Percentiles rank a stretch among this genome's conserved stretches.
phyloP scores from a whole-genome alignment of 768 basidiomycete genomes.

The Trametes sanguinea region DNA sequence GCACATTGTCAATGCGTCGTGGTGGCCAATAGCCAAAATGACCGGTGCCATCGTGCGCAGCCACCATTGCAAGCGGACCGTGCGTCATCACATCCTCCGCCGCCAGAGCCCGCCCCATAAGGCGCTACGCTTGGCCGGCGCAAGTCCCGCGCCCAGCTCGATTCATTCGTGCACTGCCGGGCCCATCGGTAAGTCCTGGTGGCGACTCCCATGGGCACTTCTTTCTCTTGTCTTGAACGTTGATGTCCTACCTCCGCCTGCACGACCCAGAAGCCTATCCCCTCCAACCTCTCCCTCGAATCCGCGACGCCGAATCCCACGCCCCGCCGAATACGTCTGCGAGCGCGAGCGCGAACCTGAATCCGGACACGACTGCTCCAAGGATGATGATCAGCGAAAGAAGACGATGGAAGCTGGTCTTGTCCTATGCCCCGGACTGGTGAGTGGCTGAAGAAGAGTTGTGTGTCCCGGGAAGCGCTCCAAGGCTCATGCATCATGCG shows the following conservation, averaged over 20 bases:
- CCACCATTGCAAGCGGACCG: too few species aligned
- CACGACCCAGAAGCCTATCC: slow-evolving; percentile 12
- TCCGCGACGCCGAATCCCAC: neutral
- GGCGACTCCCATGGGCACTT: too few species aligned
- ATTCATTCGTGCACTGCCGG: too few species aligned
- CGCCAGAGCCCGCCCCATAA: too few species aligned
- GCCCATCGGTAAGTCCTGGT: too few species aligned
- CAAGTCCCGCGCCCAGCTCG: too few species aligned
- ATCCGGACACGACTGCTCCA: neutral
- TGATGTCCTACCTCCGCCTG: slow-evolving; percentile 18
- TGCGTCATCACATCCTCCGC: too few species aligned
- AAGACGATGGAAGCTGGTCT: slow-evolving; percentile 36
- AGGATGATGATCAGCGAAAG: slow-evolving; percentile 35
- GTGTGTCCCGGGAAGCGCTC: neutral
- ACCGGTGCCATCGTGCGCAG: too few species aligned
- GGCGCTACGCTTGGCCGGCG: too few species aligned
- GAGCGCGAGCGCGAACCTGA: neutral
- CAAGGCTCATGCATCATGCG: slow-evolving; percentile 4
- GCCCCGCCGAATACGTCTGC: neutral
- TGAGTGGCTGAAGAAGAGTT: slow-evolving; percentile 34
- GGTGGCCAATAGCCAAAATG: too few species aligned
- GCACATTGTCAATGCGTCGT: too few species aligned
- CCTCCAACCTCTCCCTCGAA: neutral
- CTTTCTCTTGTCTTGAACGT: neutral
- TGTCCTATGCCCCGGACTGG: slow-evolving; percentile 80